A percentile compares a stretch with the other conserved stretches of the same genome.
Evolutionary conservation across 106 monocot species (phyloP).

Genomic region (Triglochin maritima): DNA sequence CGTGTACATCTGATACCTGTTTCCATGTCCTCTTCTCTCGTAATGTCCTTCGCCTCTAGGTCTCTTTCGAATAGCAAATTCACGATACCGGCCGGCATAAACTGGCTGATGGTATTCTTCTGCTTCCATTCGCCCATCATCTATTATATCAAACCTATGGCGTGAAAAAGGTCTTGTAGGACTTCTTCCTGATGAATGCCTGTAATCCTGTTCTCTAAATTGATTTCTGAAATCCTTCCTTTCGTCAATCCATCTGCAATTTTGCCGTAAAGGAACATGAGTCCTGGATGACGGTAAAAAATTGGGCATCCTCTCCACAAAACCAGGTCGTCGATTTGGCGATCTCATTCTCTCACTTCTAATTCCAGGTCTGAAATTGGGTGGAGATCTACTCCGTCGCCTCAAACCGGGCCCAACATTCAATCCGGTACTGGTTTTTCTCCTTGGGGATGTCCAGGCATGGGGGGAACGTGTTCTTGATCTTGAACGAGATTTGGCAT

Average conservation of each 20-base stretch:
- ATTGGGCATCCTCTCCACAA: slow-evolving; percentile 16
- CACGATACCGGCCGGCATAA: slow-evolving; percentile 22
- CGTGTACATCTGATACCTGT: slow-evolving; percentile 23
- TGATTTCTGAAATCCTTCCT: slow-evolving; percentile 26
- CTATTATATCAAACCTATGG: slow-evolving; percentile 20
- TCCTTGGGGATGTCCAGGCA: slow-evolving; percentile 41
- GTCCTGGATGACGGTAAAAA: slow-evolving; percentile 22
- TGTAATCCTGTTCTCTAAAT: slow-evolving; percentile 23
- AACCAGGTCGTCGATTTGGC: slow-evolving; percentile 17
- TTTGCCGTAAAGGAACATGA: slow-evolving; percentile 23
- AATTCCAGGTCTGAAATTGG: slow-evolving; percentile 17
- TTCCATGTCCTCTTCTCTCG: slow-evolving; percentile 20
- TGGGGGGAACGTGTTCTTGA: slow-evolving; percentile 67
- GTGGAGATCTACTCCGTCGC: slow-evolving; percentile 33
- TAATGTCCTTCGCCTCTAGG: slow-evolving; percentile 17
- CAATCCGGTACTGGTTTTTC: slow-evolving; percentile 16
- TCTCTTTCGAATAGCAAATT: slow-evolving; percentile 24
- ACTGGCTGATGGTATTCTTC: slow-evolving; percentile 34
- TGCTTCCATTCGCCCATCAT: slow-evolving; percentile 23
- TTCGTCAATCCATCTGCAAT: slow-evolving; percentile 45
- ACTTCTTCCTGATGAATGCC: slow-evolving; percentile 26
- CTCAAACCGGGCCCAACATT: slow-evolving; percentile 14
- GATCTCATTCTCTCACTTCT: slow-evolving; percentile 24
- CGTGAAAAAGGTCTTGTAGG: slow-evolving; percentile 34
- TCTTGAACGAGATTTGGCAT: slow-evolving; percentile 51